Conservation (phyloP, 2,329 filamentous ascomycete species). For the Macrophomina pseudophaseolina region DNA sequence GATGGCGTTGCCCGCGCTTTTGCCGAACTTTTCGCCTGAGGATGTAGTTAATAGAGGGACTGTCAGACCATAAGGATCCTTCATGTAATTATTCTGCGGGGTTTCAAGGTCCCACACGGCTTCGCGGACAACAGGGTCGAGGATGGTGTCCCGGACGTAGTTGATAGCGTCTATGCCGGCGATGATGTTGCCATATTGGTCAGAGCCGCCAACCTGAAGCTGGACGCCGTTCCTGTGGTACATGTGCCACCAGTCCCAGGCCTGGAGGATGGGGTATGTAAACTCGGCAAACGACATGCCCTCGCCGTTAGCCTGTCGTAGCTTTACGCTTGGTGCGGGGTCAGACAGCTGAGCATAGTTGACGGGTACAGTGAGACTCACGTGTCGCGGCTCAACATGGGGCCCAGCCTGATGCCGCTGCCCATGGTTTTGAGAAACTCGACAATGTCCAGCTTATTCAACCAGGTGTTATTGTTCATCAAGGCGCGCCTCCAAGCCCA, state of each 20-base stretch:
- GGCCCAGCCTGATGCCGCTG: slow-evolving; percentile 74
- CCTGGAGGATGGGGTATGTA: slow-evolving; percentile 88
- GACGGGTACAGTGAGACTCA: slow-evolving; percentile 54
- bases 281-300: slow-evolving; percentile 97
- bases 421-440: slow-evolving; percentile 80
- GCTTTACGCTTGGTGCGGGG: slow-evolving; percentile 66
- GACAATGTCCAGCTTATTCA: slow-evolving; percentile 71
- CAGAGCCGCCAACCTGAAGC: slow-evolving; percentile 91
- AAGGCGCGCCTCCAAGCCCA: slow-evolving; percentile 71
- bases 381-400: slow-evolving; percentile 89
- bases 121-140: slow-evolving; percentile 27
- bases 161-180: slow-evolving; percentile 87
- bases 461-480: slow-evolving; percentile 85
- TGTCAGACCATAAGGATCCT: slow-evolving; percentile 79
- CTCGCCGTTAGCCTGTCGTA: slow-evolving; percentile 80
- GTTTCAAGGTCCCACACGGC: slow-evolving; percentile 29
- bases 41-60: slow-evolving; percentile 87
- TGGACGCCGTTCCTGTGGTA: slow-evolving; percentile 72
- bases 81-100: slow-evolving; percentile 43
- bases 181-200: slow-evolving; percentile 96
- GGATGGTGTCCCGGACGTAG: slow-evolving; percentile 67
- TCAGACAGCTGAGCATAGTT: slow-evolving; percentile 30
- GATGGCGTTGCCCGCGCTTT: slow-evolving; percentile 89
- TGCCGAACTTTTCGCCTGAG: slow-evolving; percentile 89
- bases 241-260: slow-evolving; percentile 95